Conservation (phyloP, 108 stramenopile genomes). For the Aureococcus anophagefferens region DNA sequence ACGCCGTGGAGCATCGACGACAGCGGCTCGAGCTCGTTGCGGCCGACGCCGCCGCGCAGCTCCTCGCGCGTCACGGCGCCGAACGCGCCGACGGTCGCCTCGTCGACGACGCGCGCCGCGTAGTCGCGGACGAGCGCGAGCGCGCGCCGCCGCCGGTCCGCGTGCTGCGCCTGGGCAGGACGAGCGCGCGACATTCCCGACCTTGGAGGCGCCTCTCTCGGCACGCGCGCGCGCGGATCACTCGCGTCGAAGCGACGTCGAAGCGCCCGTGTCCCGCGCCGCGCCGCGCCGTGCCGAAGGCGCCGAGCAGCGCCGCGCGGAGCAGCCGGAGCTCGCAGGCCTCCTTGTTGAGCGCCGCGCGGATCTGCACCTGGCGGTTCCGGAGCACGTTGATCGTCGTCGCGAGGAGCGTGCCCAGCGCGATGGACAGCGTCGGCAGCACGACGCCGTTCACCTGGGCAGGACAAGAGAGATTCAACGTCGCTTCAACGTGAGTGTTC, state of each 20-base stretch:
- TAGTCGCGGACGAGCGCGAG: conserved; percentile 17
- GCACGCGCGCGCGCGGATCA: no score
- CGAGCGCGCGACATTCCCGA: no score
- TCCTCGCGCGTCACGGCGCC: conserved; percentile 13
- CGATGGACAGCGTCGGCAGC: conserved; percentile 30
- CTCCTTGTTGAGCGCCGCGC: conserved; percentile 28
- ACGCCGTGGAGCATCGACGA: conserved; percentile 29
- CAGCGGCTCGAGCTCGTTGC: conserved; percentile 28
- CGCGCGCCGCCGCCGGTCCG: conserved; percentile 19
- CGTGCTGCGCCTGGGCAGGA: no score
- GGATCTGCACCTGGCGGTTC: conserved; percentile 25
- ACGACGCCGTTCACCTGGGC: conserved; percentile 31
- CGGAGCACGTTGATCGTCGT: conserved; percentile 32
- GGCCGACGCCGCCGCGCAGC: conserved; percentile 25
- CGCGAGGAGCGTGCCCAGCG: conserved; percentile 26
- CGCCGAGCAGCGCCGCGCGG: conserved; percentile 26
- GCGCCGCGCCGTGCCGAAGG: conserved; percentile 32
- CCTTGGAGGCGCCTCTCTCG: no score
- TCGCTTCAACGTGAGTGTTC: no score
- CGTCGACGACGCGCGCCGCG: conserved; percentile 19
- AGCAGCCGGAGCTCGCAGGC: conserved; percentile 29
- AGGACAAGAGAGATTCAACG: no score
- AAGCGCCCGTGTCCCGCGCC: no score
- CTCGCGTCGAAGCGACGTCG: no score
- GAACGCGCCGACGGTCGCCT: conserved; percentile 22